Base-by-base conservation (phyloP, 352 stramenopile species). In the Globisporangium spinosum region DNA sequence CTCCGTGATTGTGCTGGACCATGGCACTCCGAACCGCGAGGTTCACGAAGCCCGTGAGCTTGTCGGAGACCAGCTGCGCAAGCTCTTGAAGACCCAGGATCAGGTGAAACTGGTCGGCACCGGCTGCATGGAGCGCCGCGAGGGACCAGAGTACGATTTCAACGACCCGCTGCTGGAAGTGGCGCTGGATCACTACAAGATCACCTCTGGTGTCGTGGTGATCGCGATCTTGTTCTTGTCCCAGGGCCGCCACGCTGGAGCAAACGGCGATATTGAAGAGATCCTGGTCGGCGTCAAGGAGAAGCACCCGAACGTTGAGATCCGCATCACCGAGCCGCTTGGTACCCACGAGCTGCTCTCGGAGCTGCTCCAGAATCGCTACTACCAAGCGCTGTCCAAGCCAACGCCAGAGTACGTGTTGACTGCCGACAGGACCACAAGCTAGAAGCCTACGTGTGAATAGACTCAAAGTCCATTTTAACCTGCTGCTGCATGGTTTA, bases 221-320 rank as follows among this genome's bases (percentile, higher is more conserved):
- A 67, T 92, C 22, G 81, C 87, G 23, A 78, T 93, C 34, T 70
- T 92, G 59, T 95, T 96, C 70, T 76, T 95, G 34, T 92, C 87
- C 0, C 82, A 89, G 34, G 89, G 83, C 22, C 80, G 82, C 1
- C 83, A 94, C 56, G 85, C 89, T 32, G 89, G 84, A 12, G 79
- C 83, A 32, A 84, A 88, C 35, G 85, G 85, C 17, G 85, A 94
- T 55, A 91, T 96, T 53, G 83, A 93, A 55, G 77, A 87, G 63
- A 94, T 94, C 53, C 64, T 93, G 12, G 60, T 79, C 0, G 75
- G 68, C 17, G 69, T 90, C 27, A 79, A 78, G 43, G 57, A 62
- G 23, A 70, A 67, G 43, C 62, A 93, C 61, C 78, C 80, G 0
- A 62, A 61, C 4, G 62, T 95, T 17, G 72, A 85, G 1, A 70